Percentiles rank a stretch among this genome's conserved stretches.
phyloP scores from a whole-genome alignment of 805 yeast species.

The Yarrowia sp. region DNA sequence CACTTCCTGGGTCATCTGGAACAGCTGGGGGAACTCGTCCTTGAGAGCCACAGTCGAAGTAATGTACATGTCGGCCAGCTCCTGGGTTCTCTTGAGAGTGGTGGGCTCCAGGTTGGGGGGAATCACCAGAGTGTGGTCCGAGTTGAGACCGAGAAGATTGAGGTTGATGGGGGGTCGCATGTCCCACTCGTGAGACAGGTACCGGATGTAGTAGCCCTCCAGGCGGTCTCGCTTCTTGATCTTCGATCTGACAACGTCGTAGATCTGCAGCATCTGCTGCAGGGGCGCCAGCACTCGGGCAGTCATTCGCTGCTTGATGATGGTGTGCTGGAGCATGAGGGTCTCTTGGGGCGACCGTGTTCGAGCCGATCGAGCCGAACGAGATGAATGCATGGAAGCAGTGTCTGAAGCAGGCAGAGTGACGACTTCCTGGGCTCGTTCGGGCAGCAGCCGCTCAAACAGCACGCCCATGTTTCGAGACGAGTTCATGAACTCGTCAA shows the following conservation, averaged over 20 bases:
- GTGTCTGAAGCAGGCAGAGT: conserved; percentile 26
- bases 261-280: conserved; percentile 30
- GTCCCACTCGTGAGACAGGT: conserved; percentile 36
- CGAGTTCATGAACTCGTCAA: conserved; percentile 16
- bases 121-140: conserved; percentile 12
- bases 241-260: conserved; percentile 19
- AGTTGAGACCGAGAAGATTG: conserved; percentile 24
- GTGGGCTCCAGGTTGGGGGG: conserved; percentile 37
- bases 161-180: conserved; percentile 34
- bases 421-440: conserved; percentile 22
- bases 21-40: conserved; percentile 33
- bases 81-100: conserved; percentile 30
- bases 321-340: conserved; percentile 5
- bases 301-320: conserved; percentile 25
- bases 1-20: conserved; percentile 27
- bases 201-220: conserved; percentile 37
- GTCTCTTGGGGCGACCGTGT: conserved; percentile 4
- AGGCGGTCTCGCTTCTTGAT: conserved; percentile 35
- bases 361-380: conserved; percentile 2
- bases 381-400: neutral
- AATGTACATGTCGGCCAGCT: conserved; percentile 30
- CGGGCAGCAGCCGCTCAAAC: conserved; percentile 16
- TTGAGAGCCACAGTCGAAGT: conserved; percentile 21
- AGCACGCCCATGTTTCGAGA: conserved; percentile 10
- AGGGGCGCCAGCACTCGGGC: conserved; percentile 29